phyloP scores from a whole-genome alignment of 257 asterid species.

The Parsonsia alboflavescens region DNA sequence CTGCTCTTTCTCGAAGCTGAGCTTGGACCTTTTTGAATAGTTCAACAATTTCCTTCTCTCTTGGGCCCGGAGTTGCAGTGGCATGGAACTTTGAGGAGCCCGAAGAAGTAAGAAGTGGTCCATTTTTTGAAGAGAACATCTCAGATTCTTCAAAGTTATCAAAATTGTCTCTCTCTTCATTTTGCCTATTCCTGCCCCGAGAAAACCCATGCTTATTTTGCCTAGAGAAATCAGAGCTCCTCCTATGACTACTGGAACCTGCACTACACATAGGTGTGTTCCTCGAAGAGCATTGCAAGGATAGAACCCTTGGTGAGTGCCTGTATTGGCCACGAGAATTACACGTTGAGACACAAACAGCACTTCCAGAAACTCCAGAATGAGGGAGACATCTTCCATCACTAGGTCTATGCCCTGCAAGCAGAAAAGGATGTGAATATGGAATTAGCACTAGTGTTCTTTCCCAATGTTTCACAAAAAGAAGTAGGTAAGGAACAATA shows the following conservation, averaged over 20 bases:
- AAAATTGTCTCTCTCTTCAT: constrained; percentile 53
- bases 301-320: constrained; percentile 26
- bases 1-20: constrained; percentile 78
- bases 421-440: constrained; percentile 3
- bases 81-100: constrained; percentile 57
- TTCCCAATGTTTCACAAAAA: neutral
- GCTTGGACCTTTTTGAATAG: constrained; percentile 92
- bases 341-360: constrained; percentile 38
- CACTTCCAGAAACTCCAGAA: constrained; percentile 55
- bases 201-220: constrained; percentile 65
- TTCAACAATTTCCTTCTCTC: constrained; percentile 90
- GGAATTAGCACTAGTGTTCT: neutral
- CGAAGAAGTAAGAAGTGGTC: constrained; percentile 49
- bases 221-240: constrained; percentile 65
- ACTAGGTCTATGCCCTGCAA: constrained; percentile 59
- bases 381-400: constrained; percentile 55
- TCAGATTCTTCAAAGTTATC: constrained; percentile 68
- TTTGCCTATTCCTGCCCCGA: constrained; percentile 56
- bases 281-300: constrained; percentile 38
- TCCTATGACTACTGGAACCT: constrained; percentile 53
- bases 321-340: constrained; percentile 36
- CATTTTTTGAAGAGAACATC: constrained; percentile 59
- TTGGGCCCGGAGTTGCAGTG: constrained; percentile 71
- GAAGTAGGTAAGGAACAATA: neutral
- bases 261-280: constrained; percentile 48